Evolutionary conservation across 1,139 yeast species (phyloP).

Genomic region (Blastobotrys illinoisensis): DNA sequence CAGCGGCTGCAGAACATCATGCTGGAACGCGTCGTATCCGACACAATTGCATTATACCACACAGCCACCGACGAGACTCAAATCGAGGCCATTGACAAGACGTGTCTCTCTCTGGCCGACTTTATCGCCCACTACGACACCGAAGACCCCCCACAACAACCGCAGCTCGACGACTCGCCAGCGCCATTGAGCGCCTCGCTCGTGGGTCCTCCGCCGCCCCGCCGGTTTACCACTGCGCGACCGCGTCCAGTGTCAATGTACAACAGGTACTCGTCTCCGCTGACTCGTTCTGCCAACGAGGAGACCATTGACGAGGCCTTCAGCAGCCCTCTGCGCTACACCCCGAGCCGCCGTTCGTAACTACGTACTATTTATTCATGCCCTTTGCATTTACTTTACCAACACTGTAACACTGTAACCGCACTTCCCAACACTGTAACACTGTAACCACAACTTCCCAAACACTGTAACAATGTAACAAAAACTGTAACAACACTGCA

Average conservation of each 20-base stretch:
- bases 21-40: slow-evolving; percentile 26
- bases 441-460: too few species aligned
- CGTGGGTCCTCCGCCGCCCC: slow-evolving; percentile 3
- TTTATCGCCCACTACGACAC: slow-evolving; percentile 16
- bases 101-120: slow-evolving; percentile 26
- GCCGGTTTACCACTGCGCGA: slow-evolving; percentile 1
- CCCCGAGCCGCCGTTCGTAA: neutral
- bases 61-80: slow-evolving; percentile 10
- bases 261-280: neutral
- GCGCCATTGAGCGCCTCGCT: neutral
- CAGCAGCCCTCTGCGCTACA: neutral
- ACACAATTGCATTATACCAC: slow-evolving; percentile 22
- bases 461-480: too few species aligned
- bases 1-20: slow-evolving; percentile 17
- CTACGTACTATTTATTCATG: neutral
- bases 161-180: neutral
- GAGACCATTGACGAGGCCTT: neutral
- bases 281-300: neutral
- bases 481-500: too few species aligned
- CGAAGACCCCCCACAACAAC: neutral
- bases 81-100: slow-evolving; percentile 20
- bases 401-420: too few species aligned
- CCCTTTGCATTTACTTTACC: too few species aligned
- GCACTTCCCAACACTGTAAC: too few species aligned
- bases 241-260: neutral